Base-by-base conservation (phyloP, 192 early-diverging fungal species). In the Umbelopsis vinacea region DNA sequence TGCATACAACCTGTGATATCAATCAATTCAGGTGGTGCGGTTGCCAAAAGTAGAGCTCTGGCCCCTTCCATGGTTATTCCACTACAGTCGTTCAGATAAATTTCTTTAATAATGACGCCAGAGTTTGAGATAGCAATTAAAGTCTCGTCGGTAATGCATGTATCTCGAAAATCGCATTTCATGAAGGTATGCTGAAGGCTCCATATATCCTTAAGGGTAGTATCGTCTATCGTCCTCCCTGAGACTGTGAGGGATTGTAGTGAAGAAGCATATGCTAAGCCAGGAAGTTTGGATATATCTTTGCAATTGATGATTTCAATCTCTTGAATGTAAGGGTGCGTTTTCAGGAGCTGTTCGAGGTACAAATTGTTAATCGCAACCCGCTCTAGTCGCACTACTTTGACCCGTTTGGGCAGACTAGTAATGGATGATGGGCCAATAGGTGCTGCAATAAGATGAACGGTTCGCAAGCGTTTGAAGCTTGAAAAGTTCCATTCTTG, bases 401-500 rank as follows among this genome's bases (percentile, higher is more conserved):
- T 35, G 14, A 63, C 33, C 29, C 29, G 24, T 63, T 63, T 63
- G 23, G 57, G 17, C 26, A 63, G 11, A 19, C 19, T 63, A 63
- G 33, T 35, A 37, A 63, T 63, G 12, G 57, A 63, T 17, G 57
- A 38, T 4, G 57, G 24, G 15, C 26, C 57, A 37, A 63, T 63
- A 1, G 57, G 57, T 14, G 57, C 57, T 6, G 57, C 57, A 17
- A 63, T 37, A 29, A 63, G 33, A 12, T 63, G 24, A 37, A 63
- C 35, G 57, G 57, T 29, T 19, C 57, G 33, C 35, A 63, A 63
- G 12, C 14, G 7, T n/a, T 63, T 37, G 17, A 63, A 37, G 14
- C 17, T 14, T 33, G 29, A 29, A 63, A 63, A 63, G 19, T 63
- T 29, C 57, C 57, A 63, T 17, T 63, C 57, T 37, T 63, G 57